A percentile compares a stretch with the other conserved stretches of the same genome.
Conservation (phyloP, 2,329 filamentous ascomycete genomes). For the Thelonectria discophora region DNA sequence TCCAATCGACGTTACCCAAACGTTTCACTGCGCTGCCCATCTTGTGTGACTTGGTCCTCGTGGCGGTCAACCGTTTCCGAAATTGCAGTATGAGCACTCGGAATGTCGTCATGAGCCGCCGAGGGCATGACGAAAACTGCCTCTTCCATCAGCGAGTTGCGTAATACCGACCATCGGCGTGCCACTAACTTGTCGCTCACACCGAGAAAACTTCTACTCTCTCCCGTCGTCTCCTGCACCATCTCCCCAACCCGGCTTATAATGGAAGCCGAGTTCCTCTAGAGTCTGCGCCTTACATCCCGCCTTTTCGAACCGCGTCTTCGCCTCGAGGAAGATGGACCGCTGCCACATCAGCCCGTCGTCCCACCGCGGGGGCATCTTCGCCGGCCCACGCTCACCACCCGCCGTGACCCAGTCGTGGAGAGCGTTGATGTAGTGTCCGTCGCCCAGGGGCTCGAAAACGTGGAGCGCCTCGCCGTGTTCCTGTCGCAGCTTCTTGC, state of each 20-base stretch:
- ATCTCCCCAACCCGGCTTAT: constrained; percentile 44
- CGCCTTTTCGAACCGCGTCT: constrained; percentile 72
- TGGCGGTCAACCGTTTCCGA: background rate
- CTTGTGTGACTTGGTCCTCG: background rate
- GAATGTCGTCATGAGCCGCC: constrained; percentile 22
- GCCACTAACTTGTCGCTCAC: too few relatives aligned
- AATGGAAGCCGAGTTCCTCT: constrained; percentile 77
- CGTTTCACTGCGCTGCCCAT: background rate
- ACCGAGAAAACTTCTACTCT: background rate
- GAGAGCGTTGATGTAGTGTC: constrained; percentile 73
- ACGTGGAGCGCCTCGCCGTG: constrained; percentile 45
- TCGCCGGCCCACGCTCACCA: constrained; percentile 59
- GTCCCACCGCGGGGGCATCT: constrained; percentile 76
- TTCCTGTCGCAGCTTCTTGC: constrained; percentile 64
- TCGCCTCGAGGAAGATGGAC: constrained; percentile 72
- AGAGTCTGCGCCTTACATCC: constrained; percentile 73
- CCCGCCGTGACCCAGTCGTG: constrained; percentile 67
- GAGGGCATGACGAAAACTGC: constrained; percentile 3
- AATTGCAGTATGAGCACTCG: background rate
- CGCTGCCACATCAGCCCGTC: constrained; percentile 77
- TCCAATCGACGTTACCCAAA: background rate
- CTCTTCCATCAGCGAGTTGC: too few relatives aligned
- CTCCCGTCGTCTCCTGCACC: constrained; percentile 8
- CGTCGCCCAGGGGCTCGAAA: constrained; percentile 59
- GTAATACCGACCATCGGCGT: too few relatives aligned